Percentiles rank a stretch among this genome's conserved stretches.
phyloP scores from a whole-genome alignment of 2,329 filamentous ascomycete species.

The Colletotrichum endophyticum region DNA sequence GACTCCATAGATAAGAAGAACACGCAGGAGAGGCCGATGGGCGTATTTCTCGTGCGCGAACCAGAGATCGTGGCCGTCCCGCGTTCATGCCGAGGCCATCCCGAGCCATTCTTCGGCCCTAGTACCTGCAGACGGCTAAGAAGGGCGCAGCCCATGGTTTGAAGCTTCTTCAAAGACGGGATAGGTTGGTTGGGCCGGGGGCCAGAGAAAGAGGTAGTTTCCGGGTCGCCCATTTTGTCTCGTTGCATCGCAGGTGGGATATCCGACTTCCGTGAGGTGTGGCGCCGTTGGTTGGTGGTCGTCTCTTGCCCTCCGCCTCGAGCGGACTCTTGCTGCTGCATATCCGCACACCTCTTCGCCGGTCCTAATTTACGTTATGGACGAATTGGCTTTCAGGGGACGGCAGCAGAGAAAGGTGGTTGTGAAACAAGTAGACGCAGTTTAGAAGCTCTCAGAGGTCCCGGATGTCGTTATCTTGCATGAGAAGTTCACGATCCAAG shows the following conservation, averaged over 20 bases:
- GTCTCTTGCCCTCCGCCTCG: neutral
- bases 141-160: neutral
- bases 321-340: neutral
- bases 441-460: neutral
- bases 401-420: neutral
- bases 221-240: neutral
- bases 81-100: neutral
- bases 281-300: neutral
- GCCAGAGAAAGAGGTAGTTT: neutral
- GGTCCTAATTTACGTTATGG: neutral
- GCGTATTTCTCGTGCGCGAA: neutral
- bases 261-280: neutral
- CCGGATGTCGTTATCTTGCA: slow-evolving; percentile 17
- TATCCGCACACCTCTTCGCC: neutral
- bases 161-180: neutral
- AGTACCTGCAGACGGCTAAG: slow-evolving; percentile 1
- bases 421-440: neutral
- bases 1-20: slow-evolving; percentile 17
- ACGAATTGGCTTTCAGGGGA: neutral
- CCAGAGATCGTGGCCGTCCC: neutral
- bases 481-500: neutral
- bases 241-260: neutral
- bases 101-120: neutral
- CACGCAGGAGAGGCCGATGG: neutral
- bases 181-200: neutral